A percentile compares a stretch with the other conserved stretches of the same genome.
These are phyloP conservation scores for Lentinus tigrinus DNA, from an alignment of 768 basidiomycete species.

Conservation along the genomic window DNA sequence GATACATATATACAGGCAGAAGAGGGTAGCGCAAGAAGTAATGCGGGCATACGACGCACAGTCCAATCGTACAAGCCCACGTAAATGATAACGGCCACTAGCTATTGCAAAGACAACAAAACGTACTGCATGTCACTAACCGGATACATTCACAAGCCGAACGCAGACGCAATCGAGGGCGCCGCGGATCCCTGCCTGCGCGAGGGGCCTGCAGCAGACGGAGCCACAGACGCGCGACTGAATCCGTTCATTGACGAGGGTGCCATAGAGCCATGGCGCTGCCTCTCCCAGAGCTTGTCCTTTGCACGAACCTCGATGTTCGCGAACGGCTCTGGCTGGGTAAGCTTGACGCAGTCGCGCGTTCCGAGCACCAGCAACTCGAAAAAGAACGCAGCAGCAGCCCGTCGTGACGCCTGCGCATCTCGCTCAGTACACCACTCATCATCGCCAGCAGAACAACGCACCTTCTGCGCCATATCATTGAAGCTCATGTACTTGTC, in stretches of 20 bases:
- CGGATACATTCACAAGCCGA: conserved; percentile 23
- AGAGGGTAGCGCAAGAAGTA: too few species aligned
- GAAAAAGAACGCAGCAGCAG: conserved; percentile 96
- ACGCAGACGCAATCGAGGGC: conserved; percentile 25
- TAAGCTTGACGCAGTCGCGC: conserved; percentile 82
- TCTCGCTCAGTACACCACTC: neutral
- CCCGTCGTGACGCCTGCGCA: conserved; percentile 79
- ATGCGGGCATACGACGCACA: too few species aligned
- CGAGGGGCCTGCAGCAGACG: conserved; percentile 12
- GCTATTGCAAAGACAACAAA: too few species aligned
- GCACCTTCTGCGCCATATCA: conserved; percentile 74
- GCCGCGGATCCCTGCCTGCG: conserved; percentile 21
- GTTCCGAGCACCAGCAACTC: conserved; percentile 94
- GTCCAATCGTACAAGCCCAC: too few species aligned
- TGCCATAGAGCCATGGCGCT: conserved; percentile 43
- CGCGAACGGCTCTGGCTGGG: conserved; percentile 73
- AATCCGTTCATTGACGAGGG: conserved; percentile 48
- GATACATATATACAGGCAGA: too few species aligned
- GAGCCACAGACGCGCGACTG: conserved; percentile 11
- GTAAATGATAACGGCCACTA: too few species aligned
- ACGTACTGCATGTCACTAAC: too few species aligned
- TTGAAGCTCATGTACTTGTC: conserved; percentile 77
- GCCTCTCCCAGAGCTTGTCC: conserved; percentile 81
- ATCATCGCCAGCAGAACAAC: neutral
- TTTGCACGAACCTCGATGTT: conserved; percentile 85